phyloP scores from a whole-genome alignment of 1,284 basidiomycete species.

The Cryptococcus sp. region DNA sequence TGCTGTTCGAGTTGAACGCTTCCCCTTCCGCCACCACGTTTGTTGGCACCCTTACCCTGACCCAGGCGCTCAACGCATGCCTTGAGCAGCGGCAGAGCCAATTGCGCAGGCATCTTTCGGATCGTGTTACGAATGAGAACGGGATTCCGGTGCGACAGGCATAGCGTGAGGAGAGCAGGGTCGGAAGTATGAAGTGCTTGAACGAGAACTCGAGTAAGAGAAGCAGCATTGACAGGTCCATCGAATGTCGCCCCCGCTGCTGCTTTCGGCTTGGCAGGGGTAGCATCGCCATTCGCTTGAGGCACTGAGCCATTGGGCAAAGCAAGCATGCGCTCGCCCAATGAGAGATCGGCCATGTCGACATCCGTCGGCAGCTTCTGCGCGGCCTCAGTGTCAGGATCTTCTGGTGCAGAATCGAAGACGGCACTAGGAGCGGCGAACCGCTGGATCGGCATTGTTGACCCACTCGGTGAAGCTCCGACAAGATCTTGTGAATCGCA shows the following conservation, averaged over 20 bases:
- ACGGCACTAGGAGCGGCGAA: constrained; percentile 41
- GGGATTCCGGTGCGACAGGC: constrained; percentile 78
- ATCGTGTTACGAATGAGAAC: constrained; percentile 85
- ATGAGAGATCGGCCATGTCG: constrained; percentile 81
- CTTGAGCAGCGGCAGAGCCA: constrained; percentile 82
- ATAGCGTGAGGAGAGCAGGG: constrained; percentile 81
- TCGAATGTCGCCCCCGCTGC: constrained; percentile 25
- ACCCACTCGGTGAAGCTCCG: constrained; percentile 31
- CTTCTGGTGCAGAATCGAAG: constrained; percentile 35
- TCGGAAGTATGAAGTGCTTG: constrained; percentile 97
- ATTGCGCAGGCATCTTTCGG: constrained; percentile 79
- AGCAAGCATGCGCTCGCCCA: constrained; percentile 81
- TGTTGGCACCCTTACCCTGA: constrained; percentile 70
- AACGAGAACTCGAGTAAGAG: constrained; percentile 89
- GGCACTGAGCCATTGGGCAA: constrained; percentile 58
- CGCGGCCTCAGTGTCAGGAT: constrained; percentile 49
- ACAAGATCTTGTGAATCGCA: constrained; percentile 56
- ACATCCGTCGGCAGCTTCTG: constrained; percentile 63
- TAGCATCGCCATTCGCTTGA: constrained; percentile 31
- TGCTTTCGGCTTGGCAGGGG: constrained; percentile 19
- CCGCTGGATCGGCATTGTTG: constrained; percentile 43
- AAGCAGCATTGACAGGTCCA: constrained; percentile 71
- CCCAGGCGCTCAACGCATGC: constrained; percentile 88
- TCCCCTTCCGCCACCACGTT: constrained; percentile 63
- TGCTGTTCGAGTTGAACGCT: constrained; percentile 81